Conservation (phyloP, 768 basidiomycete species). For the Amanita pallidorosea region DNA sequence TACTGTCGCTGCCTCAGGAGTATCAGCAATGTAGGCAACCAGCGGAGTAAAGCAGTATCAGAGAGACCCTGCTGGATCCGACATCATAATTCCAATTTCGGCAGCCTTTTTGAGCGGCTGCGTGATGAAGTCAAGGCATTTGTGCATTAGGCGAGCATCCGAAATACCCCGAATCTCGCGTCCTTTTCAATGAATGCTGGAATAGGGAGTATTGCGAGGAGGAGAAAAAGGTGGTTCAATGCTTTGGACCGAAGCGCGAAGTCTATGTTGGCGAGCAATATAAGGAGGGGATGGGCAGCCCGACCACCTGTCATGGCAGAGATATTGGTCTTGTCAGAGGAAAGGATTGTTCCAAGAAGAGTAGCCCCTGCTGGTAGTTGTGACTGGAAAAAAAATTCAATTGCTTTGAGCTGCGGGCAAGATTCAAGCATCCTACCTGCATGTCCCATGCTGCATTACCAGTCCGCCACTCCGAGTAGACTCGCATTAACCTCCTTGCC, state of each 20-base stretch:
- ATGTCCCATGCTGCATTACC: no score
- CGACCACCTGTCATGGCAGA: slow-evolving; percentile 18
- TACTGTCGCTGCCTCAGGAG: no score
- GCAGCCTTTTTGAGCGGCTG: slow-evolving; percentile 18
- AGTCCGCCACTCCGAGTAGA: no score
- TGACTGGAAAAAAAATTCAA: no score
- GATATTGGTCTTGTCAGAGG: slow-evolving; percentile 23
- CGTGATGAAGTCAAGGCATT: slow-evolving; percentile 18
- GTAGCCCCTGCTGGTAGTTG: slow-evolving; percentile 15
- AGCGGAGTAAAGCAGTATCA: no score
- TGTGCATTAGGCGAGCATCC: slow-evolving; percentile 17
- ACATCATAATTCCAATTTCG: no score
- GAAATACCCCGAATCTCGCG: slow-evolving; percentile 16
- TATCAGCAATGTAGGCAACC: no score
- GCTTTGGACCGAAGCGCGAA: slow-evolving; percentile 19
- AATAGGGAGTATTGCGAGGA: slow-evolving; percentile 20
- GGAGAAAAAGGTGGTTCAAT: slow-evolving; percentile 16
- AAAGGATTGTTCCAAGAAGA: slow-evolving; percentile 17
- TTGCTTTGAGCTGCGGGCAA: no score
- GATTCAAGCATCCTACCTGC: no score
- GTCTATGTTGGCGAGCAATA: slow-evolving; percentile 21
- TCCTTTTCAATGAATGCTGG: slow-evolving; percentile 16
- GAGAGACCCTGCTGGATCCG: no score
- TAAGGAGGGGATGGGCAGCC: slow-evolving; percentile 19
- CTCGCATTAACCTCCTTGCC: no score